Base-by-base conservation (phyloP, 768 basidiomycete species). In the Lentinula detonsa region DNA sequence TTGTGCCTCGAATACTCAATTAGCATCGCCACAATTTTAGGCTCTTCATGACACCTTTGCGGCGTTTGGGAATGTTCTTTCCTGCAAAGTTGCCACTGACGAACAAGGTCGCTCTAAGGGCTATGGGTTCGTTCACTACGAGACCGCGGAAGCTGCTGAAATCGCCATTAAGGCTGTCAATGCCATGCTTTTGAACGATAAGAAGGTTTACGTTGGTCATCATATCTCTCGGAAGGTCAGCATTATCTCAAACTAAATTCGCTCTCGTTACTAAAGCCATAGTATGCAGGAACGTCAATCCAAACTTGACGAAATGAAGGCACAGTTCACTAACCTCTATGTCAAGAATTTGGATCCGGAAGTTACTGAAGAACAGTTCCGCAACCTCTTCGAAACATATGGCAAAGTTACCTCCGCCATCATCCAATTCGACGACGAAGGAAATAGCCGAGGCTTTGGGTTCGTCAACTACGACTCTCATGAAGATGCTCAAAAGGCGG, bases 21-120 rank as follows among this genome's bases (percentile, higher is more conserved):
- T 53, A 11, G 56, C 35, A 21, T 35, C 37, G 53, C 61, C 39
- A 62, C 40, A 59, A 28, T 60, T 1, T 34, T 68, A 94, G 92
- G 97, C 97, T 66, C 93, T 99, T 63, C 97, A 99, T 73, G 97
- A 99, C 73, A 99, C 97, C 56, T 99, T 99, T 72, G 95, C 94
- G 65, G 96, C 97, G 60, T 99, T 98, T 72, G 97, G 97, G 62
- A 95, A 96, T 68, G 96, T 99, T 66, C 78, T 99, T 66, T 98
- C 96, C 10, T 99, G 97, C 88, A 99, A 99, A 79, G 96, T 99
- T 69, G 97, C 95, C 63, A 90, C 88, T 52, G 97, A 98, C 72
- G 94, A 97, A 72, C 88, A 91, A 65, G 97, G 95, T 61, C 88
- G 89, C 68, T 95, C 95, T 67, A 93, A 93, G 74, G 97, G 97